Base-by-base conservation (phyloP, 768 basidiomycete species). In the Mycena rosella region DNA sequence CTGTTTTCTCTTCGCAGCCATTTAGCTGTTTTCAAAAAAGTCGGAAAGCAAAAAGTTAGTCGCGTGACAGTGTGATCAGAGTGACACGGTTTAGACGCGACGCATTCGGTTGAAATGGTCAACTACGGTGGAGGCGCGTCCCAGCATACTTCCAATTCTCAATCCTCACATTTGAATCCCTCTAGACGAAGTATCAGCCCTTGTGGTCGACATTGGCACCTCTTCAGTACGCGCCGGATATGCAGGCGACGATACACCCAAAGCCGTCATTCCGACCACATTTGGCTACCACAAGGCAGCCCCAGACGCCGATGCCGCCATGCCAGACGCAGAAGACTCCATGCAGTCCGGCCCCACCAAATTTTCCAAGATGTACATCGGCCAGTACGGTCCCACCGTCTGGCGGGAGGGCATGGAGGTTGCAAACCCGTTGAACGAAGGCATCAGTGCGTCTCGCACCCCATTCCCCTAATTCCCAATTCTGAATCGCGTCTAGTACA, bases 211-310 rank as follows among this genome's bases (percentile, higher is more conserved):
- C 82, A 92, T 99, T 76, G 98, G 98, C 30, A 85, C 93, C 14
- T 92, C 93, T 27, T 92, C 95, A 11, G 82, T 96, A 60, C 91
- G 98, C 76, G 95, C 96, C 14, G 98, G 98, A 59, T 98, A 99
- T 78, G 97, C 98, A 14, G 98, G 98, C 51, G 97, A 99, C 80
- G 98, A 99, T 75, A 88, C 93, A 14, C 98, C 98, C 20, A 95
- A 95, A 79, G 92, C 94, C 20, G 90, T 98, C 68, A 89, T 97
- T 69, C 93, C 98, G 10, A 93, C 96, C 4, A 85, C 89, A 48
- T 99, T 95, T 79, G 96, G 96, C 34, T 96, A 90, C 78, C 86
- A 86, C 45, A 81, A 79, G 64, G 78, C 79, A 47, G 70, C 78
- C 8, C 73, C 74, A 47, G 83, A 89, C 67, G 81, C 75, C 26